Evolutionary conservation across 140 eudicot species (phyloP).

Genomic region (Senecio squalidus): DNA sequence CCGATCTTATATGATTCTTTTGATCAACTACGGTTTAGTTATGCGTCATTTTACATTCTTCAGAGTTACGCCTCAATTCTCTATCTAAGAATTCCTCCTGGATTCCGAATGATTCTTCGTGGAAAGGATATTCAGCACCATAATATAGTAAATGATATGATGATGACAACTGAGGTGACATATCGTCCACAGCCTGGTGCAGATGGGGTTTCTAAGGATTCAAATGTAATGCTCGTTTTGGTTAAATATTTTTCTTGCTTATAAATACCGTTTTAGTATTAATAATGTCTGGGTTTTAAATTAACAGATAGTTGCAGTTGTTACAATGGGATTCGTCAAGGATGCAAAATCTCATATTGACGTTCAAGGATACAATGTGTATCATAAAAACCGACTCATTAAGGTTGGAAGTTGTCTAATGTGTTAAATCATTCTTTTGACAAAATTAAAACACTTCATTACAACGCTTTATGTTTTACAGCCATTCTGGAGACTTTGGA

Average conservation of each 20-base stretch:
- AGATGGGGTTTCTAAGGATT: conserved; percentile 54
- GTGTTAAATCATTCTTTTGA: not conserved
- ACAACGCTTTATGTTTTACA: conserved; percentile 25
- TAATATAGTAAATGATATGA: too few relatives aligned
- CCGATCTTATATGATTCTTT: too few relatives aligned
- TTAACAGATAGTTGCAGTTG: conserved; percentile 76
- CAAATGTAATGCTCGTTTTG: conserved; percentile 50
- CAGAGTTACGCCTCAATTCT: conserved; percentile 80
- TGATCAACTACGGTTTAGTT: not conserved
- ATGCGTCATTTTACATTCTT: not conserved
- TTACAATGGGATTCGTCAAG: conserved; percentile 91
- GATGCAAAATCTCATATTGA: conserved; percentile 91
- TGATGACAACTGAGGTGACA: conserved; percentile 67
- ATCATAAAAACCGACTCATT: conserved; percentile 96
- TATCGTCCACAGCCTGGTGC: conserved; percentile 73
- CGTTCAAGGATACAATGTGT: conserved; percentile 96
- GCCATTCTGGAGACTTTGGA: conserved; percentile 99
- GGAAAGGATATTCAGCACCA: conserved; percentile 85
- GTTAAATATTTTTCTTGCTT: conserved; percentile 6
- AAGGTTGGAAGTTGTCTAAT: conserved; percentile 2
- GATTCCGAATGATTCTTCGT: conserved; percentile 71
- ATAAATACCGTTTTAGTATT: conserved; percentile 1
- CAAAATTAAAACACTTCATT: not conserved
- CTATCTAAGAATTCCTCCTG: conserved; percentile 53
- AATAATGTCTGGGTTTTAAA: not conserved